Evolutionary conservation across 257 asterid genomes (phyloP).

Genomic region (Agastache rugosa): DNA sequence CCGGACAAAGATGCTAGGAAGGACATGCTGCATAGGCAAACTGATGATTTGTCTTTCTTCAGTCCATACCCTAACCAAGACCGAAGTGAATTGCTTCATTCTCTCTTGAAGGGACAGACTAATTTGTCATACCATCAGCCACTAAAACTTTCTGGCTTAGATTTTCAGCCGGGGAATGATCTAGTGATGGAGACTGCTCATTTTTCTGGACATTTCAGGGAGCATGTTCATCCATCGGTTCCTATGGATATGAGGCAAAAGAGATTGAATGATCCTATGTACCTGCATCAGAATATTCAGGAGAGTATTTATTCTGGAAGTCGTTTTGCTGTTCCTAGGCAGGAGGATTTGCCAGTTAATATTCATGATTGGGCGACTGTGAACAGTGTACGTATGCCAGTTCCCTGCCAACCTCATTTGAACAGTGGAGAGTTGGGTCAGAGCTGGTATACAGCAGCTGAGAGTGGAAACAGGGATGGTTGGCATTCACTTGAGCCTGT

Average conservation of each 20-base stretch:
- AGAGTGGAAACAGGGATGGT: constrained; percentile 55
- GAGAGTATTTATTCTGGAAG: constrained; percentile 56
- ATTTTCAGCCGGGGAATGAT: constrained; percentile 55
- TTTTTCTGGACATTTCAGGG: constrained; percentile 60
- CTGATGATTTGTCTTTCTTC: constrained; percentile 57
- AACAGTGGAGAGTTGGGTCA: constrained; percentile 57
- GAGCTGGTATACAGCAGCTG: constrained; percentile 55
- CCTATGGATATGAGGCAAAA: constrained; percentile 65
- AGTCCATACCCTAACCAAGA: constrained; percentile 55
- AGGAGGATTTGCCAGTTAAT: constrained; percentile 48
- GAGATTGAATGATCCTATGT: constrained; percentile 57
- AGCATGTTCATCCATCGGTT: constrained; percentile 56
- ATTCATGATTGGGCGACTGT: constrained; percentile 61
- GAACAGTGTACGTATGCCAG: constrained; percentile 51
- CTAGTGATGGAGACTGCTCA: constrained; percentile 60
- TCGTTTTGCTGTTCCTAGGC: constrained; percentile 58
- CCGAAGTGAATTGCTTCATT: constrained; percentile 65
- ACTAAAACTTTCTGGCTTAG: constrained; percentile 60
- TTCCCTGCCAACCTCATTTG: constrained; percentile 56
- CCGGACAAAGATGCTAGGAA: constrained; percentile 55
- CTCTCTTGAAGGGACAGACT: constrained; percentile 63
- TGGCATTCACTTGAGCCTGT: constrained; percentile 64
- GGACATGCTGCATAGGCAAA: constrained; percentile 53
- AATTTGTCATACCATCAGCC: constrained; percentile 57
- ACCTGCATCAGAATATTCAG: constrained; percentile 57